phyloP scores from a whole-genome alignment of 306 rosid genomes.

The Phaseolus lunatus region DNA sequence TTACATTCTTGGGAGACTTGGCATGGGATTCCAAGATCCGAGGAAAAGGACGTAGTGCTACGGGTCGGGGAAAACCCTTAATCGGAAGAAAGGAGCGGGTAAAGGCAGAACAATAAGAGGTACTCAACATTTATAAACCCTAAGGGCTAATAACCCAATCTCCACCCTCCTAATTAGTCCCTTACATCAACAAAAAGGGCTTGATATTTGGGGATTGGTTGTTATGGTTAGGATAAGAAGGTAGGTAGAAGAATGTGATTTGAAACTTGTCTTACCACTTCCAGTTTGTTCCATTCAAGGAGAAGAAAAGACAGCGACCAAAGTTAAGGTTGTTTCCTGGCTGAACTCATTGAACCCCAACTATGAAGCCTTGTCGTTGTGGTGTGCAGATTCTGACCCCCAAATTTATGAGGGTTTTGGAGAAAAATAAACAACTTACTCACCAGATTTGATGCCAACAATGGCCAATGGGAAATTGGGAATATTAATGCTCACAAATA shows the following conservation, averaged over 20 bases:
- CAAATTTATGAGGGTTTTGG: neutral
- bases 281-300: constrained; percentile 20
- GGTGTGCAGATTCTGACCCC: constrained; percentile 11
- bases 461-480: neutral
- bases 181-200: constrained; percentile 37
- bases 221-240: neutral
- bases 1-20: constrained; percentile 55
- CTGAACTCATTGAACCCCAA: neutral
- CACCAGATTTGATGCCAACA: constrained; percentile 1
- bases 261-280: neutral
- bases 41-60: constrained; percentile 50
- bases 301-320: neutral
- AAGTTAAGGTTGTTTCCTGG: neutral
- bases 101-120: constrained; percentile 56
- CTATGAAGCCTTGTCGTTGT: too few species aligned
- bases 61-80: constrained; percentile 57
- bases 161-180: constrained; percentile 8
- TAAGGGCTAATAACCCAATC: constrained; percentile 19
- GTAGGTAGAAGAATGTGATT: neutral
- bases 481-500: neutral
- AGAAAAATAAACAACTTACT: neutral
- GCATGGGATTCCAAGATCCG: constrained; percentile 70
- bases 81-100: constrained; percentile 60
- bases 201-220: neutral
- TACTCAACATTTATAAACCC: constrained; percentile 62